phyloP scores from a whole-genome alignment of 768 basidiomycete genomes.

The Thelephora aurantiotincta region DNA sequence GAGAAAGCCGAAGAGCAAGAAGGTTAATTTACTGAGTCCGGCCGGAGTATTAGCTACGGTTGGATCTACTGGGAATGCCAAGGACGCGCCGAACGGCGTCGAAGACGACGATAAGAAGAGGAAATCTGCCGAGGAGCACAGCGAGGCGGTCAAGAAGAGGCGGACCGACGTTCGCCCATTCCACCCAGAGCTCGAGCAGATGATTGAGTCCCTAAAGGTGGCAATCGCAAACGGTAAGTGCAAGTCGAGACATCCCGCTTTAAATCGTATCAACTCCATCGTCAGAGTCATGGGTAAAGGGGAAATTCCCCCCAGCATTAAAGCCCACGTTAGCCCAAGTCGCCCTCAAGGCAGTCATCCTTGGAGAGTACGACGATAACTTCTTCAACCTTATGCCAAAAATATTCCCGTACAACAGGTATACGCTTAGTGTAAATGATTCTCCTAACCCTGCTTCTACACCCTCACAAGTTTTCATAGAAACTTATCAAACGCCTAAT shows the following conservation, averaged over 20 bases:
- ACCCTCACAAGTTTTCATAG: slow-evolving; percentile 21
- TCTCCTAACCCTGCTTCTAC: neutral
- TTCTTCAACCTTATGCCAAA: slow-evolving; percentile 84
- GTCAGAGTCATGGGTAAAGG: slow-evolving; percentile 30
- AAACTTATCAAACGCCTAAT: slow-evolving; percentile 92
- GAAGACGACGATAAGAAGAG: neutral
- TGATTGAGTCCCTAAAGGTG: slow-evolving; percentile 43
- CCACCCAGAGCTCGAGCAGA: slow-evolving; percentile 51
- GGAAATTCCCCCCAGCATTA: slow-evolving; percentile 77
- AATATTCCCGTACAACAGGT: slow-evolving; percentile 90
- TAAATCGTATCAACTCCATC: neutral
- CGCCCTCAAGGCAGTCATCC: slow-evolving; percentile 62
- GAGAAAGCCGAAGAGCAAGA: slow-evolving; percentile 63
- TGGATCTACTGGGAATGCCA: slow-evolving; percentile 3
- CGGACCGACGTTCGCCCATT: slow-evolving; percentile 47
- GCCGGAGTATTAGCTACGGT: slow-evolving; percentile 5
- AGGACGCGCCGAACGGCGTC: neutral
- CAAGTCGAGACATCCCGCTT: neutral
- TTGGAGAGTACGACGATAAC: slow-evolving; percentile 85
- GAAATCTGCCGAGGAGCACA: slow-evolving; percentile 2
- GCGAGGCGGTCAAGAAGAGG: slow-evolving; percentile 45
- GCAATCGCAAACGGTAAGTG: slow-evolving; percentile 45
- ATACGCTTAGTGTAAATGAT: slow-evolving; percentile 69
- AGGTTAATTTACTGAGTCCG: slow-evolving; percentile 18
- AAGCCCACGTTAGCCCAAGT: slow-evolving; percentile 60